phyloP scores from a whole-genome alignment of 306 rosid genomes.

The Cicer cuneatum region DNA sequence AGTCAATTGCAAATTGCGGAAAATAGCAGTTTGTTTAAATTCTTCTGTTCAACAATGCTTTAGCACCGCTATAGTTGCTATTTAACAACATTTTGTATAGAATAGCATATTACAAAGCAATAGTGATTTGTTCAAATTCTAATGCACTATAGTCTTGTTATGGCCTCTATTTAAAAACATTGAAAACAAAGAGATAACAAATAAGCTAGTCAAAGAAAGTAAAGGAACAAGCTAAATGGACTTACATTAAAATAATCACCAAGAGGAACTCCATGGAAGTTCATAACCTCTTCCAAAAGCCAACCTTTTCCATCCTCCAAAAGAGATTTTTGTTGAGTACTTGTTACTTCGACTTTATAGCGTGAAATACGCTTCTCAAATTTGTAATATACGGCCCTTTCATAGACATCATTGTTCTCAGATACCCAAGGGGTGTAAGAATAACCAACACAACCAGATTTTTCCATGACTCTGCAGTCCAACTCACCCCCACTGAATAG shows the following conservation, averaged over 20 bases:
- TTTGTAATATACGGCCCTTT: conserved; percentile 80
- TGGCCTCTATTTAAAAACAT: too few relatives aligned
- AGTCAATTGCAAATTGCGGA: too few relatives aligned
- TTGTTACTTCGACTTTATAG: conserved; percentile 82
- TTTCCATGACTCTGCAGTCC: conserved; percentile 83
- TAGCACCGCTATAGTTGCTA: too few relatives aligned
- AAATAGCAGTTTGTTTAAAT: too few relatives aligned
- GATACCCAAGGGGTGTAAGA: conserved; percentile 89
- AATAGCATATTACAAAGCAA: too few relatives aligned
- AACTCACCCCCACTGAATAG: conserved; percentile 77
- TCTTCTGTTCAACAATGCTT: too few relatives aligned
- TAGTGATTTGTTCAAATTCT: too few relatives aligned
- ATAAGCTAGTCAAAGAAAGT: conserved; percentile 24
- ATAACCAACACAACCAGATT: conserved; percentile 76
- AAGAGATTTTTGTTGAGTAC: conserved; percentile 71
- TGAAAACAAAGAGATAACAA: conserved; percentile 11
- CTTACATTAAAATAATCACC: conserved; percentile 79
- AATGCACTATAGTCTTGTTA: too few relatives aligned
- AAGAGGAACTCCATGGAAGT: conserved; percentile 84
- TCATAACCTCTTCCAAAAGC: conserved; percentile 88
- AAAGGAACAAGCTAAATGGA: conserved; percentile 30
- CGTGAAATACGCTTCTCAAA: conserved; percentile 73
- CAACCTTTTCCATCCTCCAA: conserved; percentile 73
- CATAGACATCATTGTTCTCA: conserved; percentile 65
- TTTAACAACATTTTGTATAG: too few relatives aligned